Base-by-base conservation (phyloP, 2,329 filamentous ascomycete species). In the Sphaerulina vaccinii region DNA sequence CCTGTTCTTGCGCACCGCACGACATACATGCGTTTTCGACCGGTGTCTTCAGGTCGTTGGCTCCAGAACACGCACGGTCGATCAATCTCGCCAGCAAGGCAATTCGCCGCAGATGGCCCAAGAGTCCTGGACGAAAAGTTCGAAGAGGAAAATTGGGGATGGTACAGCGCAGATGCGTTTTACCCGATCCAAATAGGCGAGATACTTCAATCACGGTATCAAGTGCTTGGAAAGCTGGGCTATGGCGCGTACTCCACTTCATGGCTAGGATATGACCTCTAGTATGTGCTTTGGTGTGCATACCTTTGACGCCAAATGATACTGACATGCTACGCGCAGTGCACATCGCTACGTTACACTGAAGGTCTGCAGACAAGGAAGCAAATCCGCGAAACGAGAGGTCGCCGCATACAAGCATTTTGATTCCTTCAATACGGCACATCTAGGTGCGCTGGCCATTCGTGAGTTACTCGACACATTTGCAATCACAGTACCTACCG, bases 341-440 rank as follows among this genome's bases (percentile, higher is more conserved):
- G 38, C 38, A 18, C 29, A 52, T 11, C 19, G 11, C 16, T 48
- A 48, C 29, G 50, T 52, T 16, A 19, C 43, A 3, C 11, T 50
- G 7, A 55, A 55, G 15, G 49, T 43, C 40, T 55, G 48, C 48
- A 44, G 49, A 23, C 36, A 29, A 21, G 37, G n/a, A 15, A 49
- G 44, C 21, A n/a, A 16, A 5, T 29, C 44, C 18, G 44, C 50
- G 3, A 22, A 37, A 21, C 36, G 44, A 10, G 50, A 52, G 15
- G 23, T 48, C 7, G 23, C 44, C 18, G 47, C 48, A 3, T 55
- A 45, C 29, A 11, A 47, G 19, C 42, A 47, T n/a, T 15, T 55
- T 3, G 5, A 42, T 10, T 33, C 27, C 5, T 15, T 46, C 11
- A 33, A 10, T 1, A 41, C 42, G 2, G 21, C n/a, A 27, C 36